A percentile compares a stretch with the other conserved stretches of the same genome.
These are phyloP conservation scores for Melanomma pulvis-pyrius DNA, from an alignment of 495 filamentous ascomycete species.

Conservation along the genomic window DNA sequence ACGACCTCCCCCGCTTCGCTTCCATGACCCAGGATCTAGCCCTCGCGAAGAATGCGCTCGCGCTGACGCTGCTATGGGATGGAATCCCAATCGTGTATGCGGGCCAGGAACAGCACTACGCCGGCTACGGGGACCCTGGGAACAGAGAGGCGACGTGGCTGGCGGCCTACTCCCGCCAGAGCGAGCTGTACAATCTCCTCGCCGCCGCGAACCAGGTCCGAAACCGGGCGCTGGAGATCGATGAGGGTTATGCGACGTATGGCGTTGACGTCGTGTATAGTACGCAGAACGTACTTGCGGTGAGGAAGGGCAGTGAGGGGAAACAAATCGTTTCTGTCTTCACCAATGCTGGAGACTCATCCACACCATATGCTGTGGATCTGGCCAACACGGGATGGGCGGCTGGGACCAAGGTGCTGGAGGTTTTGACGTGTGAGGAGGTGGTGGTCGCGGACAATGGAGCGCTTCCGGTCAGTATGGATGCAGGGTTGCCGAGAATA, in stretches of 20 bases:
- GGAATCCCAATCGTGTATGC: constrained; percentile 68
- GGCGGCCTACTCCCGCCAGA: constrained; percentile 60
- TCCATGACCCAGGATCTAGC: constrained; percentile 46
- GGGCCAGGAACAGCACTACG: constrained; percentile 75
- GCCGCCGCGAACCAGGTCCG: constrained; percentile 62
- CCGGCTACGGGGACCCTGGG: constrained; percentile 58
- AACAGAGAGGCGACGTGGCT: constrained; percentile 80
- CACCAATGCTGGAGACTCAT: constrained; percentile 59
- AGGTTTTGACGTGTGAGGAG: constrained; percentile 51
- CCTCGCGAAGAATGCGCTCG: constrained; percentile 68
- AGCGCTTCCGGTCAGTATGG: constrained; percentile 39
- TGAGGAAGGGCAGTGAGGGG: constrained; percentile 64
- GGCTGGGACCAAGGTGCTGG: constrained; percentile 46
- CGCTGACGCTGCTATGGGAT: constrained; percentile 72
- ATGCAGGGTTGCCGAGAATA: constrained; percentile 37
- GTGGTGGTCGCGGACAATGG: constrained; percentile 46
- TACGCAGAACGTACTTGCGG: constrained; percentile 60
- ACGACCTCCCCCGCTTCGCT: constrained; percentile 58
- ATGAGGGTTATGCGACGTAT: constrained; percentile 55
- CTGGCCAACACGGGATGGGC: constrained; percentile 51
- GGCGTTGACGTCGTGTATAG: constrained; percentile 60
- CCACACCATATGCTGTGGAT: constrained; percentile 51
- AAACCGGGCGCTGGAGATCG: constrained; percentile 55
- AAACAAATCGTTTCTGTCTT: constrained; percentile 62
- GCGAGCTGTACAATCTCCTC: constrained; percentile 64